Evolutionary conservation across 345 rosid species (phyloP).

Genomic region (Erodium maritimum): DNA sequence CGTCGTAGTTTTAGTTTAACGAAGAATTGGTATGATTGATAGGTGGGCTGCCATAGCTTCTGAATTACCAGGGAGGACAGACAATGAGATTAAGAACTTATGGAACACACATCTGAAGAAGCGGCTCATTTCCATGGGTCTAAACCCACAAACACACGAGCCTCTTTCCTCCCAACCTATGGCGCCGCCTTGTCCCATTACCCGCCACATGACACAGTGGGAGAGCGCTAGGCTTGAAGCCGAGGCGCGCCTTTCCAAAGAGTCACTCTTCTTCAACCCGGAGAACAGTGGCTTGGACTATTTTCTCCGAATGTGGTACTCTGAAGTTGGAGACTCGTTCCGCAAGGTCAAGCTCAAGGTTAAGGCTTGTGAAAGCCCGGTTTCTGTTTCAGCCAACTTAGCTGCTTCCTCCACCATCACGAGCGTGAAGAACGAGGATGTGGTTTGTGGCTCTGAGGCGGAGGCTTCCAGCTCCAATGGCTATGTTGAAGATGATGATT

Average conservation of each 20-base stretch:
- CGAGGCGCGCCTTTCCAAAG: constrained; percentile 78
- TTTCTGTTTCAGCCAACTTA: constrained; percentile 34
- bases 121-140: constrained; percentile 66
- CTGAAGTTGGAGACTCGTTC: constrained; percentile 77
- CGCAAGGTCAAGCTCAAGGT: constrained; percentile 23
- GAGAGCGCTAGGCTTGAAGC: constrained; percentile 99
- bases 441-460: constrained; percentile 32
- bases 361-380: constrained; percentile 27
- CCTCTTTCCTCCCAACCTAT: constrained; percentile 26
- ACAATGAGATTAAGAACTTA: constrained; percentile 88
- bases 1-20: too few species aligned
- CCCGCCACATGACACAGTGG: constrained; percentile 99
- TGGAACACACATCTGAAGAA: constrained; percentile 98
- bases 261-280: constrained; percentile 42
- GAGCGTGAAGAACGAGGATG: constrained; percentile 24
- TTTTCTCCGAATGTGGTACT: constrained; percentile 82
- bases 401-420: constrained; percentile 14
- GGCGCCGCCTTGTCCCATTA: constrained; percentile 46
- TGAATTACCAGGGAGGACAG: constrained; percentile 92
- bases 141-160: constrained; percentile 78
- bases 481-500: constrained; percentile 54
- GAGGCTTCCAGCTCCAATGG: constrained; percentile 42
- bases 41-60: constrained; percentile 99
- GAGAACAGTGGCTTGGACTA: constrained; percentile 31
- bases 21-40: neutral